Base-by-base conservation (phyloP, 257 asterid species). In the Solanum chmielewskii region DNA sequence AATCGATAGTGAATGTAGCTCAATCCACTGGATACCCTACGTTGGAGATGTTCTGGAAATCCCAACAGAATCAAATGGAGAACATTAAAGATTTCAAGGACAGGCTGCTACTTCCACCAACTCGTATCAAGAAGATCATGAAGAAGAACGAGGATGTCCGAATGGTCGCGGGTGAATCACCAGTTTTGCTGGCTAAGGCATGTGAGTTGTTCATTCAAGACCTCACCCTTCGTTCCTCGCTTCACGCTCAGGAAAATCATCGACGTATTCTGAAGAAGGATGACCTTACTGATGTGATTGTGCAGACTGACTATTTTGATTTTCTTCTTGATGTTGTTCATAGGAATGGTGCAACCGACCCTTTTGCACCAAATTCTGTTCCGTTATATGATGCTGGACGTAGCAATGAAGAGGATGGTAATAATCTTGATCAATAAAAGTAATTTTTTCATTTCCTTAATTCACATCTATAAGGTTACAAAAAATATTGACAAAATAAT, bases 111-210 rank as follows among this genome's bases (percentile, higher is more conserved):
- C 94, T 93, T 25, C 98, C 98, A 3, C 87, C 94, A 37, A 98
- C 98, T 49, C 93, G 98, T 86, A 95, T 95, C 90, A 95, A 95
- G 93, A 95, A 95, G 92, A 94, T 95, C 90, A 95, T 94, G 98
- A 95, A 94, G 87, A 96, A 98, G 9, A 98, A 95, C 69, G 97
- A 94, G 73, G 98, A 95, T 85, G 98, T 95, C 77, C 94, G 98
- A 9, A 95, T 95, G 98, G 93, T 95, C 64, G 94, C 98, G 7
- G 97, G 97, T 56, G 98, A 95, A 91, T 96, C 97, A 5, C 97
- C 96, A 18, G 91, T 95, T 56, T 93, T 95, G 41, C 92, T 95
- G 89, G 95, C 97, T 20, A 95, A 95, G 91, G 98, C 98, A 16
- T 95, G 98, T 86, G 98, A 95, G 91, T 93, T 95, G 73, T 95